phyloP scores from a whole-genome alignment of 352 stramenopile species.

The Phytopythium montanum region DNA sequence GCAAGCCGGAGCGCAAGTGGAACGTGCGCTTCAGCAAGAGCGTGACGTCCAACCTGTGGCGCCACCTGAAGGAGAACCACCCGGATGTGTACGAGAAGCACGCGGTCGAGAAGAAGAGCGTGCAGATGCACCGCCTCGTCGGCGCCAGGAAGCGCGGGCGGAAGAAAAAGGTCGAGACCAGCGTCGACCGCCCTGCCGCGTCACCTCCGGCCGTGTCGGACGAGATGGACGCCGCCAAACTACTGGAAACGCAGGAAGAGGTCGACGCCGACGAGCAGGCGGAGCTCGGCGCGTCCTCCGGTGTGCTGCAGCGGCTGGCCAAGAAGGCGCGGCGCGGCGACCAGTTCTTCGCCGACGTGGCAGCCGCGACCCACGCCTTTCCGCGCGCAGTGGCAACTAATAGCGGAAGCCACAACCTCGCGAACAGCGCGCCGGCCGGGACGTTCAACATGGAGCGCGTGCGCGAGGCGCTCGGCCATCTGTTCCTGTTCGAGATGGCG shows the following conservation, averaged over 20 bases:
- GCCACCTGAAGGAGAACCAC: slow-evolving; percentile 80
- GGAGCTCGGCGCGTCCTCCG: neutral
- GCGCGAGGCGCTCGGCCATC: slow-evolving; percentile 46
- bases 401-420: neutral
- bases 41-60: slow-evolving; percentile 81
- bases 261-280: slow-evolving; percentile 10
- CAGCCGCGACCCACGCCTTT: neutral
- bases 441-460: slow-evolving; percentile 52
- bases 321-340: slow-evolving; percentile 46
- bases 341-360: slow-evolving; percentile 34
- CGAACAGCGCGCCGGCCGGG: neutral
- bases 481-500: slow-evolving; percentile 69
- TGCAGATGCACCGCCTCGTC: slow-evolving; percentile 66
- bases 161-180: slow-evolving; percentile 42
- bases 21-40: slow-evolving; percentile 81
- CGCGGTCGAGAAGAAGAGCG: slow-evolving; percentile 67
- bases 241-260: slow-evolving; percentile 17
- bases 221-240: slow-evolving; percentile 15
- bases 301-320: slow-evolving; percentile 1
- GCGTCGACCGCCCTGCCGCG: neutral
- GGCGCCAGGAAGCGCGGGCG: slow-evolving; percentile 46
- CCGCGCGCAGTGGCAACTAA: neutral
- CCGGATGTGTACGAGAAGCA: slow-evolving; percentile 71
- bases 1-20: slow-evolving; percentile 60
- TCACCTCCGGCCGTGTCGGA: neutral